Conservation (phyloP, 2,329 filamentous ascomycete genomes). For the Aspergillus sp. region DNA sequence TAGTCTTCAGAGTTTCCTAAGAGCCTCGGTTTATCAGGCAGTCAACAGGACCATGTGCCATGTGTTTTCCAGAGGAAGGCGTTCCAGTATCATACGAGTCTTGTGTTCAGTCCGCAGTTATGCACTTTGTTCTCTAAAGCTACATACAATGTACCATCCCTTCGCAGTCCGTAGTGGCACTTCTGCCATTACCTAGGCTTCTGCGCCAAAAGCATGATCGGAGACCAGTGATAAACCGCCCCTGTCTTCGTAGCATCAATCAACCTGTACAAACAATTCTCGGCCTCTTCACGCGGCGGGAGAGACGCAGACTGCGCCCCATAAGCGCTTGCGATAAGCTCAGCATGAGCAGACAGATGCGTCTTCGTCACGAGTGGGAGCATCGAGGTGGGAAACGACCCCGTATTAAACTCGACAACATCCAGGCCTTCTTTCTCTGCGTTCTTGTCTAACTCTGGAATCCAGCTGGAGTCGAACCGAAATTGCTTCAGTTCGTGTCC, state of each 20-base stretch:
- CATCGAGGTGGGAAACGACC: neutral
- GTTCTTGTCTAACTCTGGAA: neutral
- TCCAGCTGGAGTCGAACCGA: neutral
- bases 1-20: neutral
- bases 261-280: neutral
- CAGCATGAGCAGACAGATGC: neutral
- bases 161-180: no score
- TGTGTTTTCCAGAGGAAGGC: no score
- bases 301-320: neutral
- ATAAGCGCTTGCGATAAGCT: neutral
- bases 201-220: neutral
- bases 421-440: neutral
- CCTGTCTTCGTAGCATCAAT: neutral
- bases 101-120: neutral
- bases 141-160: neutral
- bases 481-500: no score
- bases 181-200: neutral
- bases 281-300: neutral
- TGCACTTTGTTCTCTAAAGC: neutral
- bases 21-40: no score
- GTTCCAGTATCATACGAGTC: no score
- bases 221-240: slow-evolving; percentile 2
- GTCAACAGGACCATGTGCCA: no score
- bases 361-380: neutral
- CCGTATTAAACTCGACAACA: neutral